These are phyloP conservation scores for Straminergon stramineum DNA, from an alignment of 225 moss, liverwort and hornwort genomes.

Conservation along the genomic window DNA sequence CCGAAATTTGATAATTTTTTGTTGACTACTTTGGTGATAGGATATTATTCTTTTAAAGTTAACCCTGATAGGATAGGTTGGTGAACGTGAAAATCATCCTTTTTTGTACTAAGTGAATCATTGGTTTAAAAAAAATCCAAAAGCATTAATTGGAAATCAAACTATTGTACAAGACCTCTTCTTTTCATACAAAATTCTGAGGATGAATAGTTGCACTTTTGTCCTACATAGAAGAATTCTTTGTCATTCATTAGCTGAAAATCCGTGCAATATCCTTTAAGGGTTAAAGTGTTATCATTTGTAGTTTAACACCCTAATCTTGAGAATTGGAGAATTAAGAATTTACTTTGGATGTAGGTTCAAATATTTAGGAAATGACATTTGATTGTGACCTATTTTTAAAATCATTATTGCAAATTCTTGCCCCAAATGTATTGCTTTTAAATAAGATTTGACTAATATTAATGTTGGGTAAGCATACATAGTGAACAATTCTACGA, in stretches of 20 bases:
- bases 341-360: neutral
- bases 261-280: too few relatives aligned
- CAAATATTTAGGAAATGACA: neutral
- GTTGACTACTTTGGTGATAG: neutral
- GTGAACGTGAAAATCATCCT: too few relatives aligned
- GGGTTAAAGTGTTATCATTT: neutral
- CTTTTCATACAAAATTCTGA: too few relatives aligned
- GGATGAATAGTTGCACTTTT: too few relatives aligned
- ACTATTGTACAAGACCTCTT: too few relatives aligned
- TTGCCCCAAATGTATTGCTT: neutral
- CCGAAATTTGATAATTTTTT: neutral
- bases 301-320: fast-evolving
- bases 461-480: neutral
- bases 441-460: fast-evolving
- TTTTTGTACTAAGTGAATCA: too few relatives aligned
- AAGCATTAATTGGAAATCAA: too few relatives aligned
- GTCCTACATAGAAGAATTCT: too few relatives aligned
- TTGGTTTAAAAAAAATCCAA: too few relatives aligned
- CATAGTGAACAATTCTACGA: fast-evolving
- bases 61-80: too few relatives aligned
- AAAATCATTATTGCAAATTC: neutral
- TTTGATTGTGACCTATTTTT: neutral
- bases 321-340: neutral
- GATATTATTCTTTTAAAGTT: neutral
- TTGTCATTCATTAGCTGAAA: too few relatives aligned